phyloP scores from a whole-genome alignment of 768 basidiomycete species.

The Pleurotus eryngii region DNA sequence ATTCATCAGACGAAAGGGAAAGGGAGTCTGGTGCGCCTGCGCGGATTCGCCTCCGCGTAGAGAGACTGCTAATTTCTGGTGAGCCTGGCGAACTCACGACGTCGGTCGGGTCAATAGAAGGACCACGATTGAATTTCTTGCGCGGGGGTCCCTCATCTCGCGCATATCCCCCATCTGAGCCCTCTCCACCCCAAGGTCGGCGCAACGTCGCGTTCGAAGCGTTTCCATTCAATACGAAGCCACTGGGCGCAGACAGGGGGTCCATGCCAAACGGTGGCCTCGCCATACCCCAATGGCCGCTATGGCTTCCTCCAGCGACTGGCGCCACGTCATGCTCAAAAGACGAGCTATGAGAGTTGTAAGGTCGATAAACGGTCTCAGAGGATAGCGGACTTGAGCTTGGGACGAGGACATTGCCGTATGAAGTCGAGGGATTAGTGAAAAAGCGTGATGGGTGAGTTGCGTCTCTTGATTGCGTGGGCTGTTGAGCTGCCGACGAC shows the following conservation, averaged over 20 bases:
- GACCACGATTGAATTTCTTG: slow-evolving; percentile 63
- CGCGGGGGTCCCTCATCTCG: slow-evolving; percentile 67
- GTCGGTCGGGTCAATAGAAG: slow-evolving; percentile 33
- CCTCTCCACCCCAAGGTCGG: slow-evolving; percentile 37
- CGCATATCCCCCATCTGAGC: slow-evolving; percentile 33
- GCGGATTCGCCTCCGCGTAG: slow-evolving; percentile 42
- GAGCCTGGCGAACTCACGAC: slow-evolving; percentile 49
- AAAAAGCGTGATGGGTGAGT: slow-evolving; percentile 66
- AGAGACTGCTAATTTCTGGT: slow-evolving; percentile 54
- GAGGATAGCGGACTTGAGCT: slow-evolving; percentile 63
- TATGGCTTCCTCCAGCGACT: slow-evolving; percentile 29
- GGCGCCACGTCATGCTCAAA: slow-evolving; percentile 39
- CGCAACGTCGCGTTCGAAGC: slow-evolving; percentile 52
- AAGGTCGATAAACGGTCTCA: slow-evolving; percentile 34
- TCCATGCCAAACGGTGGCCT: slow-evolving; percentile 36
- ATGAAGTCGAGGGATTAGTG: slow-evolving; percentile 40
- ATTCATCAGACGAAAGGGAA: slow-evolving; percentile 71
- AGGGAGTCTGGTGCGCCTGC: slow-evolving; percentile 34
- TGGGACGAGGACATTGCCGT: slow-evolving; percentile 67
- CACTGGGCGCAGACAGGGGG: slow-evolving; percentile 57
- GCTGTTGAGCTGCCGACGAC: slow-evolving; percentile 35
- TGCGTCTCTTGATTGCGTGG: slow-evolving; percentile 73
- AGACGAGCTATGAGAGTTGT: slow-evolving; percentile 37
- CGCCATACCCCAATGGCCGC: slow-evolving; percentile 34
- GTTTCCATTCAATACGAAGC: slow-evolving; percentile 43